Percentiles rank a stretch among this genome's conserved stretches.
Evolutionary conservation across 495 filamentous ascomycete genomes (phyloP).

Genomic region (Trichocladium uniseriatum): DNA sequence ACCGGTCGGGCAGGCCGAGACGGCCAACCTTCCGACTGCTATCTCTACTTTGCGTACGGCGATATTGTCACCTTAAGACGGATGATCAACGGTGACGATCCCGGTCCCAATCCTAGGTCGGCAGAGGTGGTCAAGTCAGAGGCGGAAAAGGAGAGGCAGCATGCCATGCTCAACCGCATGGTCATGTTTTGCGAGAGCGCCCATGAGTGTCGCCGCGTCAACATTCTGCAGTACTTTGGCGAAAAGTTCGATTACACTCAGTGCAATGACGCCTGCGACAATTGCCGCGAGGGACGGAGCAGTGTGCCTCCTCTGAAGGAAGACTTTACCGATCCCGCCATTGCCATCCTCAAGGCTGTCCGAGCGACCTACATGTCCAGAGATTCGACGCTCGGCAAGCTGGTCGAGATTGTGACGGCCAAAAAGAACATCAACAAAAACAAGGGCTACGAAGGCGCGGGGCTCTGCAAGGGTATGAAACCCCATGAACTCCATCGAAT

Average conservation of each 20-base stretch:
- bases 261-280: conserved; percentile 74
- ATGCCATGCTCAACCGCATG: conserved; percentile 73
- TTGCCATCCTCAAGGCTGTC: conserved; percentile 57
- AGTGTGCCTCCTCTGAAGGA: conserved; percentile 49
- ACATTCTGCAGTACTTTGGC: conserved; percentile 86
- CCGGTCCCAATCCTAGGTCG: neutral
- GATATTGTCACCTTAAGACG: conserved; percentile 53
- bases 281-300: conserved; percentile 57
- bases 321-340: conserved; percentile 70
- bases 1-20: conserved; percentile 92
- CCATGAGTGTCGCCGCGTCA: conserved; percentile 73
- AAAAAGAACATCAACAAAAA: conserved; percentile 34
- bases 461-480: conserved; percentile 37
- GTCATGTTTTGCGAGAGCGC: conserved; percentile 80
- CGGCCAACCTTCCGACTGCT: conserved; percentile 78
- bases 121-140: conserved; percentile 38
- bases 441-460: conserved; percentile 21
- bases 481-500: conserved; percentile 41
- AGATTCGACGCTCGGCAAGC: conserved; percentile 43
- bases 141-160: conserved; percentile 59
- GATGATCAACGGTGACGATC: conserved; percentile 73
- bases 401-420: conserved; percentile 39
- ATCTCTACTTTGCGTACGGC: conserved; percentile 73
- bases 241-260: conserved; percentile 64
- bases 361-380: conserved; percentile 29